Evolutionary conservation across 768 basidiomycete genomes (phyloP).

Genomic region (Boletus sp.): DNA sequence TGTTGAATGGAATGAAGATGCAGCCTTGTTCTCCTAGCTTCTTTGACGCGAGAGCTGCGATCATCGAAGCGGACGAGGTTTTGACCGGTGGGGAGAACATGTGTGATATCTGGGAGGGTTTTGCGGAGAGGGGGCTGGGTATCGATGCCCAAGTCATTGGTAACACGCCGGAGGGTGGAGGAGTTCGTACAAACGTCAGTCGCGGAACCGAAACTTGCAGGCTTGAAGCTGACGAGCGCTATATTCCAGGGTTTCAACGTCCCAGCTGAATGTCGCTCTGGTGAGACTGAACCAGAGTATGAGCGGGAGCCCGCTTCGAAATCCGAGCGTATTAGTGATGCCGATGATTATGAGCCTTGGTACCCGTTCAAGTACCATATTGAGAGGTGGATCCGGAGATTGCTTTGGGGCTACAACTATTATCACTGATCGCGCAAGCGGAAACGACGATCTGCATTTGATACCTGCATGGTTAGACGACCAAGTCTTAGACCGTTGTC

Average conservation of each 20-base stretch:
- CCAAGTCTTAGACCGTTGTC: too few species aligned
- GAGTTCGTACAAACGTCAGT: slow-evolving; percentile 63
- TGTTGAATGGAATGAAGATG: slow-evolving; percentile 91
- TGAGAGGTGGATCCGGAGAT: slow-evolving; percentile 18
- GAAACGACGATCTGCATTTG: neutral
- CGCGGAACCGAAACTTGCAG: neutral
- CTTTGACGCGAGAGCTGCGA: slow-evolving; percentile 89
- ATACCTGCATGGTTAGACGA: neutral
- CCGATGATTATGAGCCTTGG: slow-evolving; percentile 23
- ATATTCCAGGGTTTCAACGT: slow-evolving; percentile 36
- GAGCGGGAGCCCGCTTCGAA: slow-evolving; percentile 14
- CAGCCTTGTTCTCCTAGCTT: slow-evolving; percentile 89
- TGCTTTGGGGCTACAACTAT: slow-evolving; percentile 14
- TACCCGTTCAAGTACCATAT: slow-evolving; percentile 10
- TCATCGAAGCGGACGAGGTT: slow-evolving; percentile 83
- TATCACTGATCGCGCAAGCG: slow-evolving; percentile 8
- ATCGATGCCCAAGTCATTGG: slow-evolving; percentile 69
- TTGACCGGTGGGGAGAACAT: slow-evolving; percentile 90
- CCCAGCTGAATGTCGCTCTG: slow-evolving; percentile 37
- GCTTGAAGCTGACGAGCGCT: neutral
- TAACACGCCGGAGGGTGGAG: slow-evolving; percentile 88
- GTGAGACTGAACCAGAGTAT: neutral
- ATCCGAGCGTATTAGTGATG: slow-evolving; percentile 28
- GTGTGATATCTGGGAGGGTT: slow-evolving; percentile 82
- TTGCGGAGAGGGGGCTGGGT: slow-evolving; percentile 79